These are phyloP conservation scores for Coemansia sp. DNA, from an alignment of 192 early-diverging fungal genomes.

Conservation along the genomic window DNA sequence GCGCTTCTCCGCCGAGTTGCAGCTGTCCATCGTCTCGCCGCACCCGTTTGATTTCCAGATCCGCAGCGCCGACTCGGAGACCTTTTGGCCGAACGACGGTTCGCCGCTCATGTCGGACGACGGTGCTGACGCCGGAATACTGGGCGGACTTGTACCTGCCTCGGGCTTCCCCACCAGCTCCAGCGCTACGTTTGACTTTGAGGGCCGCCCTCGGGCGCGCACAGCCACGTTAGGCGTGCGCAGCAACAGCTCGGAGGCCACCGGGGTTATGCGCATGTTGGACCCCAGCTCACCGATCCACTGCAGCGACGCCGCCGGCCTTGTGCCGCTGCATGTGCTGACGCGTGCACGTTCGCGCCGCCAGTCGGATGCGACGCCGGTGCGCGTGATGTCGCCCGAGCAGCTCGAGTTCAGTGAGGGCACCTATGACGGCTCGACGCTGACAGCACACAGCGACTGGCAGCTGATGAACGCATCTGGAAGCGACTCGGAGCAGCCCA, in stretches of 20 bases:
- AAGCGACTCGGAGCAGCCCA: conserved; percentile 34
- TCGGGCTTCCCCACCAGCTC: conserved; percentile 44
- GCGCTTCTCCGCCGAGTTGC: conserved; percentile 8
- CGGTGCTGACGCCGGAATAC: conserved; percentile 13
- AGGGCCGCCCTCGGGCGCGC: conserved; percentile 15
- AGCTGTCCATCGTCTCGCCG: conserved; percentile 1
- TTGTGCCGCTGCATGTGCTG: conserved; percentile 37
- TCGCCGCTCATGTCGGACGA: conserved; percentile 19
- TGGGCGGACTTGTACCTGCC: conserved; percentile 12
- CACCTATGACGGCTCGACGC: conserved; percentile 48
- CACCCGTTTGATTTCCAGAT: conserved; percentile 33
- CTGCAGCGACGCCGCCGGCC: conserved; percentile 8
- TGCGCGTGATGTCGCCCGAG: conserved; percentile 20
- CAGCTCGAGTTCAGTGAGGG: conserved; percentile 28
- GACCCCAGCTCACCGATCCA: conserved; percentile 42
- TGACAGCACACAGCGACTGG: conserved; percentile 50
- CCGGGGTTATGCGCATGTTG: conserved; percentile 13
- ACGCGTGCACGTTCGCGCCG: conserved; percentile 21
- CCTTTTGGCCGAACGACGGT: conserved; percentile 39
- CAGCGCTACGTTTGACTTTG: conserved; percentile 45
- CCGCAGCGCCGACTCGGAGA: conserved; percentile 15
- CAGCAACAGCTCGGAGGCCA: conserved; percentile 13
- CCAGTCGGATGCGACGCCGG: conserved; percentile 8
- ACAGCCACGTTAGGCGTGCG: conserved; percentile 9
- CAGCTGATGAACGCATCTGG: conserved; percentile 44